A percentile compares a stretch with the other conserved stretches of the same genome.
Evolutionary conservation across 1,284 basidiomycete species (phyloP).

Genomic region (Filobasidium uniguttulatum): DNA sequence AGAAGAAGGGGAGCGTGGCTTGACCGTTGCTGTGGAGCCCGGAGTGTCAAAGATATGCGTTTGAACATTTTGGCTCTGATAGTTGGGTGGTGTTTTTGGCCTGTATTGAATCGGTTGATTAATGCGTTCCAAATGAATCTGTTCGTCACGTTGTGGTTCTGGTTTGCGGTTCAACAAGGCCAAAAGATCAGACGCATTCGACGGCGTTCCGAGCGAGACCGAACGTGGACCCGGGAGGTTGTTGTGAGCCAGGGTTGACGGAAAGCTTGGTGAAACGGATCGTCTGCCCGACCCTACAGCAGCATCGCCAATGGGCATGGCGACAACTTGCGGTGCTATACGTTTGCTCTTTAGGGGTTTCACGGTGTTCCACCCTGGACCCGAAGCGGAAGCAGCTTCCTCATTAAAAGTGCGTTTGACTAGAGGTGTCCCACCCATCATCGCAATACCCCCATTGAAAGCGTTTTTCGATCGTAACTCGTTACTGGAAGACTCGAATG

Average conservation of each 20-base stretch:
- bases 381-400: not conserved
- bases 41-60: not conserved
- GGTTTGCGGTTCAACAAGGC: slow-evolving; percentile 3
- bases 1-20: not conserved
- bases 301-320: slow-evolving; percentile 1
- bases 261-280: not conserved
- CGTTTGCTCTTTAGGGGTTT: not conserved
- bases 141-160: not conserved
- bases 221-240: not conserved
- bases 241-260: not conserved
- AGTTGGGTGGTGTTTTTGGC: not conserved
- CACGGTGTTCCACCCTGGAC: not conserved
- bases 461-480: no score
- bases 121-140: not conserved
- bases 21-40: not conserved
- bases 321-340: not conserved
- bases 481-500: no score
- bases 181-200: not conserved
- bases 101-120: not conserved
- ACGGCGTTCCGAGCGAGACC: not conserved
- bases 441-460: slow-evolving; percentile 6
- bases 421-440: slow-evolving; percentile 10
- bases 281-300: not conserved
- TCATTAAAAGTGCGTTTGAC: slow-evolving; percentile 7
- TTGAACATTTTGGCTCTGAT: not conserved